Evolutionary conservation across 1,284 basidiomycete genomes (phyloP).

Genomic region (Ganoderma boninense): DNA sequence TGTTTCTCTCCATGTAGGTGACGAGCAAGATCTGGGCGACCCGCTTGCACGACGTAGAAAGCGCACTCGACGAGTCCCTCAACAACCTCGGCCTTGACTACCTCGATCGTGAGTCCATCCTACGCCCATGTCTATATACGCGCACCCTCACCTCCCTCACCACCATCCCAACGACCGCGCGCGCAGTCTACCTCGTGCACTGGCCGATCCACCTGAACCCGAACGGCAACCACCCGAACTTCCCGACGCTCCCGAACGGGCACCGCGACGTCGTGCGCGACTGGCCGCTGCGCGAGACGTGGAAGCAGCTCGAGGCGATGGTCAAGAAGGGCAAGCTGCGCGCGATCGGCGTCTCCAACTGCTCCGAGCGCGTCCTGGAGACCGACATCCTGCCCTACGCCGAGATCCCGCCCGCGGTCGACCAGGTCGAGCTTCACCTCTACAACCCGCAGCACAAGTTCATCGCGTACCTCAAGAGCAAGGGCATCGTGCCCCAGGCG

Average conservation of each 20-base stretch:
- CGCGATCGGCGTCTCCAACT: slow-evolving; percentile 69
- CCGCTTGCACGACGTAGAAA: slow-evolving; percentile 79
- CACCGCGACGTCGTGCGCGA: slow-evolving; percentile 70
- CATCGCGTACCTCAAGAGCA: slow-evolving; percentile 68
- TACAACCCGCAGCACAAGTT: slow-evolving; percentile 83
- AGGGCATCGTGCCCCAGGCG: slow-evolving; percentile 80
- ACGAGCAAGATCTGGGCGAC: slow-evolving; percentile 80
- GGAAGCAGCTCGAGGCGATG: slow-evolving; percentile 81
- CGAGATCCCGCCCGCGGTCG: slow-evolving; percentile 60
- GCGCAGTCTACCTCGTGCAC: slow-evolving; percentile 80
- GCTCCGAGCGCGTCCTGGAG: slow-evolving; percentile 55
- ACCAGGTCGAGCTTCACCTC: slow-evolving; percentile 76
- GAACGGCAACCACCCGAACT: no score
- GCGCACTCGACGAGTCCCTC: slow-evolving; percentile 76
- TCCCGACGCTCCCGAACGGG: slow-evolving; percentile 76
- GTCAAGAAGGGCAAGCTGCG: slow-evolving; percentile 67
- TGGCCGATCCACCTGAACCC: slow-evolving; percentile 85
- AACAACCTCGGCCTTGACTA: slow-evolving; percentile 80
- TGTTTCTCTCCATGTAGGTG: slow-evolving; percentile 53
- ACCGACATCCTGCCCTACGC: slow-evolving; percentile 52
- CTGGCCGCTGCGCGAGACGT: slow-evolving; percentile 78
- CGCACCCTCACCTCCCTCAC: background rate
- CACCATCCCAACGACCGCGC: no score
- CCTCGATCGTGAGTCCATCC: slow-evolving; percentile 66
- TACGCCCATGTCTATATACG: background rate